Percentiles rank a stretch among this genome's conserved stretches.
Conservation (phyloP, 495 filamentous ascomycete genomes). For the Aspergillus affinis region DNA sequence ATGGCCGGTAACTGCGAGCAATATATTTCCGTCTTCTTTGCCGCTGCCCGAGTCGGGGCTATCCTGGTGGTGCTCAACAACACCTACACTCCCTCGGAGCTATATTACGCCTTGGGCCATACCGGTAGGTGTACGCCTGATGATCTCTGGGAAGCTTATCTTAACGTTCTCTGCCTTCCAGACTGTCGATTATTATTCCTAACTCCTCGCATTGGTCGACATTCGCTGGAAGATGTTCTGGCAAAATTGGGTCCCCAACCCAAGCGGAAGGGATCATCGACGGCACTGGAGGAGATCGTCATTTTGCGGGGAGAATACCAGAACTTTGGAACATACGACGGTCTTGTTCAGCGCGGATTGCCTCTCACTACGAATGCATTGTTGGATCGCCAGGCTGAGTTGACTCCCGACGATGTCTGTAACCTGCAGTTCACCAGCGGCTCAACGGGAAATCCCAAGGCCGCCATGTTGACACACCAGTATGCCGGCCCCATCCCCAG, state of each 20-base stretch:
- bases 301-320: constrained; percentile 53
- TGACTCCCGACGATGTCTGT: constrained; percentile 61
- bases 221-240: constrained; percentile 55
- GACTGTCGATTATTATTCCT: constrained; percentile 65
- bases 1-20: constrained; percentile 73
- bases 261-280: constrained; percentile 30
- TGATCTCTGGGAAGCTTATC: constrained; percentile 8
- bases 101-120: constrained; percentile 62
- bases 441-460: constrained; percentile 69
- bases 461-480: constrained; percentile 74
- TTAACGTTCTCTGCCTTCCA: constrained; percentile 14
- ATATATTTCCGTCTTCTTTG: constrained; percentile 69
- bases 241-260: constrained; percentile 44
- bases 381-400: constrained; percentile 41
- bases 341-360: constrained; percentile 38
- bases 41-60: constrained; percentile 62
- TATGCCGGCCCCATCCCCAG: constrained; percentile 29
- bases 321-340: constrained; percentile 51
- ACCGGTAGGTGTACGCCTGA: constrained; percentile 44
- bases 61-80: constrained; percentile 70
- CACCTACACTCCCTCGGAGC: constrained; percentile 66
- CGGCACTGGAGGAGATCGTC: constrained; percentile 47
- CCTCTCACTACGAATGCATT: constrained; percentile 40
- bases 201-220: constrained; percentile 57
- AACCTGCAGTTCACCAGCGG: constrained; percentile 73